A percentile compares a stretch with the other conserved stretches of the same genome.
Conservation (phyloP, 805 yeast species). For the Ascoidea tarda region DNA sequence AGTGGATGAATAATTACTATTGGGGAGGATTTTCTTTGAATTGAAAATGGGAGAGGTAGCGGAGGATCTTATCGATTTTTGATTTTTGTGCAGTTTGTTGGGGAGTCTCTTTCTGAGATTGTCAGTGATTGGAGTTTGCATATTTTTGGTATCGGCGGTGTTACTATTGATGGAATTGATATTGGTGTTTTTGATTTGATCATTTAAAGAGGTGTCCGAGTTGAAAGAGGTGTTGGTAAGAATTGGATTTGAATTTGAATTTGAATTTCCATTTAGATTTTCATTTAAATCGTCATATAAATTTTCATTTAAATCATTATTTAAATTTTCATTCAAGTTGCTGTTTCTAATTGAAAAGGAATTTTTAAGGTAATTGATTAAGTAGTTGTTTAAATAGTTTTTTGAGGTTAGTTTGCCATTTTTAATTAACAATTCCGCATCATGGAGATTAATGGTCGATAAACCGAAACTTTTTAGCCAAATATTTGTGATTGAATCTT, state of each 20-base stretch:
- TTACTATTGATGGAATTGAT: not conserved
- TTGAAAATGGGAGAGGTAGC: too few relatives aligned
- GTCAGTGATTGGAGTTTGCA: too few relatives aligned
- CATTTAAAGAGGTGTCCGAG: slow-evolving; percentile 11
- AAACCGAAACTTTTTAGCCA: slow-evolving; percentile 45
- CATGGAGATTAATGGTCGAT: slow-evolving; percentile 33
- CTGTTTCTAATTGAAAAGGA: slow-evolving; percentile 10
- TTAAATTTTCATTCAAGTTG: slow-evolving; percentile 7
- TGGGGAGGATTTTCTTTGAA: slow-evolving; percentile 7
- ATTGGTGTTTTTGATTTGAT: slow-evolving; percentile 12
- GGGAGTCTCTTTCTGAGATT: too few relatives aligned
- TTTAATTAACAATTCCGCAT: slow-evolving; percentile 23
- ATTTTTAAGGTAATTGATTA: not conserved
- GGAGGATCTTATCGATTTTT: too few relatives aligned
- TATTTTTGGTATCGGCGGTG: not conserved
- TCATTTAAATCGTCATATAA: not conserved
- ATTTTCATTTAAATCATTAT: not conserved
- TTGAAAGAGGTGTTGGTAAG: too few relatives aligned
- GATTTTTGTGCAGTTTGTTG: too few relatives aligned
- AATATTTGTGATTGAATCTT: slow-evolving; percentile 36
- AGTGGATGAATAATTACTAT: too few relatives aligned
- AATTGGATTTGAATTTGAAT: not conserved
- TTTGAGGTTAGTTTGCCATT: not conserved
- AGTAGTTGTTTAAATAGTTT: too few relatives aligned
- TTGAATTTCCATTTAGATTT: not conserved